These are phyloP conservation scores for Lentinula lateritia DNA, from an alignment of 768 basidiomycete species.

Conservation along the genomic window DNA sequence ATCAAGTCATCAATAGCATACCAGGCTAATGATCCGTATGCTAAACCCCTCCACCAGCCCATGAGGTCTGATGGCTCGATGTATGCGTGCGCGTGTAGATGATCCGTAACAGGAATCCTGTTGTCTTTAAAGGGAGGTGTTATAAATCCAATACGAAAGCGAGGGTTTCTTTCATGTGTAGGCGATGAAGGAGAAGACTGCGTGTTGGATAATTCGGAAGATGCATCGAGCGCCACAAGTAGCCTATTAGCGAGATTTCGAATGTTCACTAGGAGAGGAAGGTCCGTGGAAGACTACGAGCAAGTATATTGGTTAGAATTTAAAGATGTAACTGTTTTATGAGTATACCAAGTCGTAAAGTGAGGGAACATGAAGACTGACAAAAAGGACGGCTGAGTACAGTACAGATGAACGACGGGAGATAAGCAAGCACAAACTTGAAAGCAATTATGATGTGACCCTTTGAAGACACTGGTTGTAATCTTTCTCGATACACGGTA, in stretches of 20 bases:
- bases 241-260: conserved; percentile 53
- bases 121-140: conserved; percentile 72
- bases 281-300: conserved; percentile 63
- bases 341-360: conserved; percentile 57
- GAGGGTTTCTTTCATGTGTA: conserved; percentile 25
- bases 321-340: neutral
- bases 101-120: conserved; percentile 76
- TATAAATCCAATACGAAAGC: conserved; percentile 70
- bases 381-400: conserved; percentile 1
- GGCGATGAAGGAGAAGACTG: conserved; percentile 19
- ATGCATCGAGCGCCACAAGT: conserved; percentile 40
- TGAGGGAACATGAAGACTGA: conserved; percentile 72
- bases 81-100: conserved; percentile 74
- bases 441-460: conserved; percentile 70
- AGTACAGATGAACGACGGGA: conserved; percentile 10
- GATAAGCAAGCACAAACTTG: conserved; percentile 46
- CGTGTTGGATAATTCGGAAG: conserved; percentile 22
- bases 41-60: conserved; percentile 70
- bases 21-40: conserved; percentile 67
- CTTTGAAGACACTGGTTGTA: conserved; percentile 65
- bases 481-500: conserved; percentile 66
- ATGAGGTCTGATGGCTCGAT: conserved; percentile 57
- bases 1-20: conserved; percentile 74
- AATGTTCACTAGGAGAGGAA: conserved; percentile 63
- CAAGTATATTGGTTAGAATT: conserved; percentile 4